phyloP scores from a whole-genome alignment of 495 filamentous ascomycete genomes.

The Aspergillus haitiensis region DNA sequence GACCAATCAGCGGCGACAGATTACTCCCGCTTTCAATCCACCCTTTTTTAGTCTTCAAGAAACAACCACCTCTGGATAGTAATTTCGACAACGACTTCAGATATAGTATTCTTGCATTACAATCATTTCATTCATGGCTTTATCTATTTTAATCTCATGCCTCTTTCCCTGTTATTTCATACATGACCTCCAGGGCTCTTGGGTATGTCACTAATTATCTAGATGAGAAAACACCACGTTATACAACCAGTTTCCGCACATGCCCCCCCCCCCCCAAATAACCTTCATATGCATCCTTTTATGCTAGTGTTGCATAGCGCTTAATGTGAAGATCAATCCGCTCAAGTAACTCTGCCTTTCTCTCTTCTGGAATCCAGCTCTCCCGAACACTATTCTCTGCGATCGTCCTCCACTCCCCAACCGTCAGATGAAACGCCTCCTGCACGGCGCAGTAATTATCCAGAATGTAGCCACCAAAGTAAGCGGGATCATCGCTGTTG shows the following conservation, averaged over 20 bases:
- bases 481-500: slow-evolving; percentile 78
- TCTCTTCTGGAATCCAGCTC: slow-evolving; percentile 54
- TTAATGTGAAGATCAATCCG: slow-evolving; percentile 41
- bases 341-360: slow-evolving; percentile 42
- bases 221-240: no score
- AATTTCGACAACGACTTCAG: no score
- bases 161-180: no score
- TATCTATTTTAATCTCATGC: no score
- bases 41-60: not conserved
- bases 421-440: slow-evolving; percentile 62
- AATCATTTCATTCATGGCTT: no score
- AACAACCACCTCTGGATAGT: no score
- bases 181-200: no score
- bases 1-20: slow-evolving; percentile 44
- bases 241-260: not conserved
- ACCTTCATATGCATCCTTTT: not conserved
- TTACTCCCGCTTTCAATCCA: slow-evolving; percentile 39
- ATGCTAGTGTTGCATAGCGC: slow-evolving; percentile 23
- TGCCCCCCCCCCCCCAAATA: not conserved
- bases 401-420: slow-evolving; percentile 65
- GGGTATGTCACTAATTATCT: no score
- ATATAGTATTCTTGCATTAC: no score
- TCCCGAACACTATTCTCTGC: slow-evolving; percentile 60
- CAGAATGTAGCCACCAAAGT: slow-evolving; percentile 76
- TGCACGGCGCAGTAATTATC: slow-evolving; percentile 77